Evolutionary conservation across 1,284 basidiomycete genomes (phyloP).

Genomic region (Moniliophthora roreri): DNA sequence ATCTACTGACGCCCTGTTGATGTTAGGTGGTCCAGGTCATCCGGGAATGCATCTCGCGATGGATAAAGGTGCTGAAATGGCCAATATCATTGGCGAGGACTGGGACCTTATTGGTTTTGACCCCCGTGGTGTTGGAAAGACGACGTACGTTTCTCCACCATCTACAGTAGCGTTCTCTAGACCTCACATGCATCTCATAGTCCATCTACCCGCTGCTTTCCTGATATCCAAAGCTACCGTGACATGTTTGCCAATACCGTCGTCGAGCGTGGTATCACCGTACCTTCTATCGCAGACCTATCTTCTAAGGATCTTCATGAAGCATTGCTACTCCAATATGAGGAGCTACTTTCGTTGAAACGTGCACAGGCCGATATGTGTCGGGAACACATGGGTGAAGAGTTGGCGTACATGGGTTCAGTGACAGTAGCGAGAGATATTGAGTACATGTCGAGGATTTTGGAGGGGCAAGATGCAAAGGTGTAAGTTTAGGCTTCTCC

Average conservation of each 20-base stretch:
- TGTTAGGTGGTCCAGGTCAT: constrained; percentile 29
- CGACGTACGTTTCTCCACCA: constrained; percentile 23
- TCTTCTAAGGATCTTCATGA: constrained; percentile 24
- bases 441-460: constrained; percentile 35
- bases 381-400: constrained; percentile 36
- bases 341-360: constrained; percentile 33
- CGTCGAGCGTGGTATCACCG: constrained; percentile 34
- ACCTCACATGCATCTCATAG: constrained; percentile 17
- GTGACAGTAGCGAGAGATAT: constrained; percentile 42
- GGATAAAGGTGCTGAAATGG: constrained; percentile 1
- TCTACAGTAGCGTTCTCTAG: neutral
- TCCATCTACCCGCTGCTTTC: constrained; percentile 36
- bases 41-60: constrained; percentile 20
- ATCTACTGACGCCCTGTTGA: neutral
- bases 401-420: constrained; percentile 43
- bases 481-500: constrained; percentile 34
- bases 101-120: constrained; percentile 45
- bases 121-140: constrained; percentile 39
- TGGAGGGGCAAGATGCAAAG: constrained; percentile 39
- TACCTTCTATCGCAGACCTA: constrained; percentile 26
- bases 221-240: constrained; percentile 21
- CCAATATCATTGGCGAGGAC: constrained; percentile 26
- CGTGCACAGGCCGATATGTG: constrained; percentile 36
- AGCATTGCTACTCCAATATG: constrained; percentile 31
- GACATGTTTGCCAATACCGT: constrained; percentile 37